phyloP scores from a whole-genome alignment of 495 filamentous ascomycete species.

The Trichoderma virens region DNA sequence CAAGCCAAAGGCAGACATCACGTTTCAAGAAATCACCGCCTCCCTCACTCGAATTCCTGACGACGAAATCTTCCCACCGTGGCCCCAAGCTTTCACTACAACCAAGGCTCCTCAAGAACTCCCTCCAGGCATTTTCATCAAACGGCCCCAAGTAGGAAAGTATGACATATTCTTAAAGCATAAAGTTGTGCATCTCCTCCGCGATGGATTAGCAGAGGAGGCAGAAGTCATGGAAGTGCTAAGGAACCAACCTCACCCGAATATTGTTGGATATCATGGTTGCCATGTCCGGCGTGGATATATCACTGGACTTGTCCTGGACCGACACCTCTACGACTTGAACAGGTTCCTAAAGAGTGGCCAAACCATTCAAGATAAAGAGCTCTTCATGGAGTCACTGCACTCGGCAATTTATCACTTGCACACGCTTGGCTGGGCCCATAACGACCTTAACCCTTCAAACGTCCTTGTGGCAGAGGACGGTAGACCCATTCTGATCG shows the following conservation, averaged over 20 bases:
- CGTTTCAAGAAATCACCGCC: slow-evolving; percentile 13
- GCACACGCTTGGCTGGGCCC: slow-evolving; percentile 29
- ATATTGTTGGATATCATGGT: slow-evolving; percentile 31
- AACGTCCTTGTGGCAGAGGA: slow-evolving; percentile 30
- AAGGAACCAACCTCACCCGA: slow-evolving; percentile 24
- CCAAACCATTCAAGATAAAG: slow-evolving; percentile 16
- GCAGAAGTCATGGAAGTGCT: slow-evolving; percentile 18
- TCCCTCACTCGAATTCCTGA: slow-evolving; percentile 16
- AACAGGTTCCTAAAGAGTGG: slow-evolving; percentile 15
- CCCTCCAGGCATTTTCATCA: too few relatives aligned
- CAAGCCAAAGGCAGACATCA: slow-evolving; percentile 16
- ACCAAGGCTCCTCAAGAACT: too few relatives aligned
- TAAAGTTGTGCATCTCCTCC: slow-evolving; percentile 15
- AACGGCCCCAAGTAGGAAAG: slow-evolving; percentile 14
- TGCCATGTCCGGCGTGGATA: slow-evolving; percentile 24
- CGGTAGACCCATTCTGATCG: slow-evolving; percentile 26
- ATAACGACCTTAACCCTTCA: slow-evolving; percentile 32
- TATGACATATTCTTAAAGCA: slow-evolving; percentile 17
- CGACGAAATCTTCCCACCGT: slow-evolving; percentile 16
- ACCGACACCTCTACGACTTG: slow-evolving; percentile 23
- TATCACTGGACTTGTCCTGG: slow-evolving; percentile 33
- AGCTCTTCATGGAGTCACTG: slow-evolving; percentile 24
- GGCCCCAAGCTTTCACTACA: slow-evolving; percentile 14
- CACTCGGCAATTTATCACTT: slow-evolving; percentile 26
- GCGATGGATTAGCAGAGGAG: slow-evolving; percentile 18